These are phyloP conservation scores for Byssoonygena ceratinophila DNA, from an alignment of 2,329 filamentous ascomycete genomes.

Conservation along the genomic window DNA sequence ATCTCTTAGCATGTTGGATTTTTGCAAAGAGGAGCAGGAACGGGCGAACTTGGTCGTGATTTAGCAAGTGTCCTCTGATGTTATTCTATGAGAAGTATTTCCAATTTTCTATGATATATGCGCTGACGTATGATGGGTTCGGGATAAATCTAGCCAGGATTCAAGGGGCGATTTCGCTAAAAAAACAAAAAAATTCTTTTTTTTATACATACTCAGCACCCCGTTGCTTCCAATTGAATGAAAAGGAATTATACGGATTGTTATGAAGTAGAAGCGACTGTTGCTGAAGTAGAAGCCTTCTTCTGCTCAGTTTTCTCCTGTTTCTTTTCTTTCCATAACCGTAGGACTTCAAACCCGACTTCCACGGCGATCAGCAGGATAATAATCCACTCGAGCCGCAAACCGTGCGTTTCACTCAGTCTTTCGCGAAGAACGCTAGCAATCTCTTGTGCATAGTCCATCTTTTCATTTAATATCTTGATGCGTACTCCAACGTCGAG, in stretches of 20 bases:
- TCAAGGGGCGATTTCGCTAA: neutral
- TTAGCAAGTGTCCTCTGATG: too few species aligned
- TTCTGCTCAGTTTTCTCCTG: conserved; percentile 27
- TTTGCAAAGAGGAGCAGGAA: too few species aligned
- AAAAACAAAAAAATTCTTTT: too few species aligned
- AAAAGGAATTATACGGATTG: too few species aligned
- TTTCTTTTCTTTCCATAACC: conserved; percentile 55
- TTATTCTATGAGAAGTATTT: too few species aligned
- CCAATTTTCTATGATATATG: too few species aligned
- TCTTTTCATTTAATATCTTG: conserved; percentile 85
- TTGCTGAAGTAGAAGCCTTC: conserved; percentile 1
- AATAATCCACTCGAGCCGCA: conserved; percentile 88
- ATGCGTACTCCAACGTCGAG: conserved; percentile 88
- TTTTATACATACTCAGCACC: too few species aligned
- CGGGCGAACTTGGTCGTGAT: too few species aligned
- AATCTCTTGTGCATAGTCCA: conserved; percentile 96
- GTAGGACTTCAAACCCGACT: conserved; percentile 72
- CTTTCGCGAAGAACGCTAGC: conserved; percentile 78
- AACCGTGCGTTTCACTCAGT: conserved; percentile 79
- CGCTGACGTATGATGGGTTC: too few species aligned
- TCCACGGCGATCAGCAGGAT: conserved; percentile 89
- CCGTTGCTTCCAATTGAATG: too few species aligned
- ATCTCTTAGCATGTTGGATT: too few species aligned
- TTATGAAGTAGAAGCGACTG: neutral
- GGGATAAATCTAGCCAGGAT: too few species aligned